A percentile compares a stretch with the other conserved stretches of the same genome.
phyloP scores from a whole-genome alignment of 768 basidiomycete species.

The Boletus tylopilopsis region DNA sequence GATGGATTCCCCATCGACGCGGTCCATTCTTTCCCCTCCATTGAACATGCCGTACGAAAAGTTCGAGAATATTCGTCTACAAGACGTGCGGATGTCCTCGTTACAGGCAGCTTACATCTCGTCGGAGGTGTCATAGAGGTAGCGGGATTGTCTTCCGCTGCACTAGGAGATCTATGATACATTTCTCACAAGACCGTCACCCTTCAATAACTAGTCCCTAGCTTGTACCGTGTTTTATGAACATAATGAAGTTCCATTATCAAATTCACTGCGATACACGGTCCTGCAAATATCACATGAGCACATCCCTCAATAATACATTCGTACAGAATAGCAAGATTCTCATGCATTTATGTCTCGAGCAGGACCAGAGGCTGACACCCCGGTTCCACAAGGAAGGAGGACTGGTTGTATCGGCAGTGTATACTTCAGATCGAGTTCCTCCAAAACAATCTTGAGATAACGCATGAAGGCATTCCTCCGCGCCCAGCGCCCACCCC shows the following conservation, averaged over 20 bases:
- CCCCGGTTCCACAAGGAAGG: conserved; percentile 33
- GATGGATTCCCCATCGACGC: conserved; percentile 57
- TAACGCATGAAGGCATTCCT: conserved; percentile 74
- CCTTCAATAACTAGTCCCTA: conserved; percentile 4
- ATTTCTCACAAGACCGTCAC: no score
- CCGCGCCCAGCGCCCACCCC: conserved; percentile 76
- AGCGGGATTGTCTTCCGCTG: conserved; percentile 70
- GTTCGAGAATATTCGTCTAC: conserved; percentile 44
- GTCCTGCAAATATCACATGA: no score
- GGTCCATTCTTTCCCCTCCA: conserved; percentile 79
- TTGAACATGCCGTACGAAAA: conserved; percentile 81
- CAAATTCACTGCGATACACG: no score
- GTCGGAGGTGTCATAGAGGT: conserved; percentile 94
- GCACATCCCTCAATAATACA: no score
- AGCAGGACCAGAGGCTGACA: not conserved
- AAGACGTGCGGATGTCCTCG: conserved; percentile 58
- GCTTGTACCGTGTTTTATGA: conserved; percentile 2
- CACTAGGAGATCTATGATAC: conserved; percentile 42
- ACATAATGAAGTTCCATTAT: no score
- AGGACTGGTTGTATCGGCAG: conserved; percentile 73
- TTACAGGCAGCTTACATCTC: conserved; percentile 89
- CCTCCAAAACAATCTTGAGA: conserved; percentile 67
- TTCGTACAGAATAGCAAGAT: not conserved
- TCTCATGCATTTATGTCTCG: not conserved
- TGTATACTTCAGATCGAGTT: conserved; percentile 66